Evolutionary conservation across 139 green algal species (phyloP), one percentile per base, ranked within the genome.

Genomic region (Gonium pectorale): DNA sequence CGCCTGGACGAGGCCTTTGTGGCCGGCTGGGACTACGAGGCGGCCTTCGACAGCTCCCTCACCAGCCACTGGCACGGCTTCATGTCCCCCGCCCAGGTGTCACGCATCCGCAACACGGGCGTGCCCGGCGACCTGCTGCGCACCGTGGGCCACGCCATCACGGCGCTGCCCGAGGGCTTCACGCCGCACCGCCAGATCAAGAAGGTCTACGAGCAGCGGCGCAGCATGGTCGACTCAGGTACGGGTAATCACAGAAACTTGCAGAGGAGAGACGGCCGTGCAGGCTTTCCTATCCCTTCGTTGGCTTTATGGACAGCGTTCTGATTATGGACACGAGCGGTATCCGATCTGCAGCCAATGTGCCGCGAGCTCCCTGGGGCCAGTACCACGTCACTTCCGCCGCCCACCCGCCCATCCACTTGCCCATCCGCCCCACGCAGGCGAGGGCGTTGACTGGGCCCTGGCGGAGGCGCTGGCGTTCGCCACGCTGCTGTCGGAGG

Each of bases 401-500:
- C n/a, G n/a, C n/a, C n/a, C n/a, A n/a, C n/a, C n/a, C n/a, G n/a
- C n/a, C n/a, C n/a, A n/a, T n/a, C n/a, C n/a, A n/a, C 11, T 29
- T 43, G 35, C 64, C 33, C 64, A 2, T 35, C 11, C 46, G 1
- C 64, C 35, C 31, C 33, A 21, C n/a, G 11, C 74, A 85, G 83
- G 87, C 21, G 85, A 96, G 79, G 90, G 89, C 60, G 81, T 99
- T 4, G 97, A 99, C 90, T 99, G 97, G 97, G 97, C 88, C 31
- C 96, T 95, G 80, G 97, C 95, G 1, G 97, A 99, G 91, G 96
- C 96, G 22, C 93, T 99, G 35, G 97, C 97, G 7, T 99, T 98
- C 89, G 97, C 92, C 52, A 98, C 96, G 22, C 92, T 98, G 67
- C 83, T 99, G 51, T 87, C 88, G 15, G 97, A 99, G 93, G 97